Evolutionary conservation across 805 yeast genomes (phyloP).

Genomic region (Nakazawaea siamensis): DNA sequence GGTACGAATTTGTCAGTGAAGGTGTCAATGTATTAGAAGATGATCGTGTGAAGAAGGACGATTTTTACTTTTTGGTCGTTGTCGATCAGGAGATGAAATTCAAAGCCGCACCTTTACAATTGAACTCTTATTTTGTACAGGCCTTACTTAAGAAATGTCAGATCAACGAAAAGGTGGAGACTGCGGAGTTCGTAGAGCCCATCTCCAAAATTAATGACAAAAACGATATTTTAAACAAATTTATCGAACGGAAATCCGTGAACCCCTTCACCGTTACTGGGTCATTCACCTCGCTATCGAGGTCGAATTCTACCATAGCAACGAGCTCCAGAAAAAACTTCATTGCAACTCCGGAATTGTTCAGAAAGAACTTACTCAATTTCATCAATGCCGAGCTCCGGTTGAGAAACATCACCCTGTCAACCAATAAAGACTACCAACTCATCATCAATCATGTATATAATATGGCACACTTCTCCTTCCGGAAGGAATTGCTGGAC

Average conservation of each 20-base stretch:
- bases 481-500: slow-evolving; percentile 18
- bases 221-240: slow-evolving; percentile 8
- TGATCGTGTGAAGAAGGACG: background rate
- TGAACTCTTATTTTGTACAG: slow-evolving; percentile 3
- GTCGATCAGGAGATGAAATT: background rate
- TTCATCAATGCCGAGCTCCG: slow-evolving; percentile 28
- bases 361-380: slow-evolving; percentile 23
- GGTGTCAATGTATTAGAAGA: background rate
- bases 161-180: background rate
- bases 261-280: slow-evolving; percentile 16
- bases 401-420: slow-evolving; percentile 22
- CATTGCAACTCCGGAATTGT: slow-evolving; percentile 21
- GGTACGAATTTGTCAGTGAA: background rate
- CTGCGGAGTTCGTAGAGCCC: background rate
- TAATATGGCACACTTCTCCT: slow-evolving; percentile 29
- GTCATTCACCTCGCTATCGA: background rate
- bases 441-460: slow-evolving; percentile 27
- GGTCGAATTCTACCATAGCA: background rate
- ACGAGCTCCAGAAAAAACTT: background rate
- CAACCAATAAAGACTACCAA: slow-evolving; percentile 20
- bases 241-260: slow-evolving; percentile 1
- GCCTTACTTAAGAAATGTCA: background rate
- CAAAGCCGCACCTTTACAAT: slow-evolving; percentile 4
- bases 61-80: slow-evolving; percentile 5
- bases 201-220: background rate